These are phyloP conservation scores for Pelargonium australe DNA, from an alignment of 441 rosid genomes.

Conservation along the genomic window DNA sequence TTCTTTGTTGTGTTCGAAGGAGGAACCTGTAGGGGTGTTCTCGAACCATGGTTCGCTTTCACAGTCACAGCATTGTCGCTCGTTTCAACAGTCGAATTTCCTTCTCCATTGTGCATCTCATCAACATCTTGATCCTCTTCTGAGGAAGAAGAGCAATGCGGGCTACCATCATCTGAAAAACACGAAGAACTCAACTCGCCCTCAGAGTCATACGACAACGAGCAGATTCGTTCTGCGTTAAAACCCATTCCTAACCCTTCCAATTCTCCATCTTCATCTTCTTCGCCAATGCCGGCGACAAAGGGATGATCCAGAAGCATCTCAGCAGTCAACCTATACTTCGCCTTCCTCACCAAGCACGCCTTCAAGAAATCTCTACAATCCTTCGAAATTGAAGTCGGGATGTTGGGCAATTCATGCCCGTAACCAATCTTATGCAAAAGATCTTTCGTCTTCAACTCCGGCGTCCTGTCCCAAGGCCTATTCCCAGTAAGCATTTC, in stretches of 20 bases:
- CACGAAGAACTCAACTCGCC: slow-evolving; percentile 1
- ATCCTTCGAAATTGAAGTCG: slow-evolving; percentile 23
- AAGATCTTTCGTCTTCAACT: not conserved
- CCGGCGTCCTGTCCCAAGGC: slow-evolving; percentile 18
- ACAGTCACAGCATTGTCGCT: not conserved
- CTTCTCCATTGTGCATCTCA: not conserved
- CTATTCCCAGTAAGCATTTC: slow-evolving; percentile 32
- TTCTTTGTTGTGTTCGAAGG: slow-evolving; percentile 7
- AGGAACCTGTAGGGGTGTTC: not conserved
- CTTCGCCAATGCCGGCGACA: slow-evolving; percentile 10
- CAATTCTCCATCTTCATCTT: not conserved
- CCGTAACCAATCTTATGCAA: slow-evolving; percentile 15
- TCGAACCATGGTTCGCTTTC: not conserved
- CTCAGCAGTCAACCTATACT: slow-evolving; percentile 24
- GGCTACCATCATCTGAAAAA: not conserved
- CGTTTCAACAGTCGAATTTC: not conserved
- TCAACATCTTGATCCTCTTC: not conserved
- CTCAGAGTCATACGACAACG: not conserved
- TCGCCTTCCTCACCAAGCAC: slow-evolving; percentile 26
- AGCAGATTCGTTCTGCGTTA: not conserved
- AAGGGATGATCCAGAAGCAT: slow-evolving; percentile 30
- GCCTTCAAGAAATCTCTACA: slow-evolving; percentile 27
- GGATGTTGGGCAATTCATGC: slow-evolving; percentile 24
- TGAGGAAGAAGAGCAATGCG: not conserved
- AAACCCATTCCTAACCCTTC: not conserved